Evolutionary conservation across 768 basidiomycete species (phyloP).

Genomic region (Pulveroboletus sp.): DNA sequence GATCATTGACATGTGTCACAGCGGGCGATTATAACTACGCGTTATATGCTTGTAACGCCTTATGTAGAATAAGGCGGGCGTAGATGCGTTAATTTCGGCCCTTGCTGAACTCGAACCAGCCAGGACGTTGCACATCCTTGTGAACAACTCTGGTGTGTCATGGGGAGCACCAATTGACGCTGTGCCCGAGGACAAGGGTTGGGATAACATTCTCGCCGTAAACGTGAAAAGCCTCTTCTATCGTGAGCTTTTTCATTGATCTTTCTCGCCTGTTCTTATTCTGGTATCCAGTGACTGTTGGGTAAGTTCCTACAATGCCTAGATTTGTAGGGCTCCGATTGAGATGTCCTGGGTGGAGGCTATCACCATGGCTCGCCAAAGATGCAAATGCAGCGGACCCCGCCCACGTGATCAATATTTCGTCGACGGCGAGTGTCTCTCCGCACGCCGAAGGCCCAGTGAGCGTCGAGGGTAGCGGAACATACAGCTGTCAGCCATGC

Average conservation of each 20-base stretch:
- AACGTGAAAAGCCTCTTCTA: conserved; percentile 88
- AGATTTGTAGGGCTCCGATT: not conserved
- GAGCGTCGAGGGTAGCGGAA: conserved; percentile 54
- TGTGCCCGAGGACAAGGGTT: conserved; percentile 78
- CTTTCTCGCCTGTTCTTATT: not conserved
- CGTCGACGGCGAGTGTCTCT: conserved; percentile 60
- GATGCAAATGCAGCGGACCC: conserved; percentile 61
- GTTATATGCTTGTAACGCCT: not conserved
- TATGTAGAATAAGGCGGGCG: conserved; percentile 71
- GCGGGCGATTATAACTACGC: not conserved
- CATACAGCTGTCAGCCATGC: conserved; percentile 71
- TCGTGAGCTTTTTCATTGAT: conserved; percentile 40
- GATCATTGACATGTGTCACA: too few species aligned
- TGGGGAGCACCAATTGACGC: conserved; percentile 72
- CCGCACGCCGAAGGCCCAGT: conserved; percentile 47
- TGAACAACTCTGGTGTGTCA: conserved; percentile 79
- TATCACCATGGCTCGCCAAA: conserved; percentile 56
- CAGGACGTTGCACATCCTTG: conserved; percentile 70
- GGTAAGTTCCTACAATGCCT: conserved; percentile 25
- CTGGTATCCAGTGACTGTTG: conserved; percentile 39
- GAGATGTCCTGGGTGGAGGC: conserved; percentile 12
- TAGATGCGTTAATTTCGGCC: conserved; percentile 63
- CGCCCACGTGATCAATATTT: conserved; percentile 78
- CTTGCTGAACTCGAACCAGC: conserved; percentile 60
- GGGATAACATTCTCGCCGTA: conserved; percentile 79